Conservation (phyloP, 73 alveolate species). For the Uronychia binucleata region DNA sequence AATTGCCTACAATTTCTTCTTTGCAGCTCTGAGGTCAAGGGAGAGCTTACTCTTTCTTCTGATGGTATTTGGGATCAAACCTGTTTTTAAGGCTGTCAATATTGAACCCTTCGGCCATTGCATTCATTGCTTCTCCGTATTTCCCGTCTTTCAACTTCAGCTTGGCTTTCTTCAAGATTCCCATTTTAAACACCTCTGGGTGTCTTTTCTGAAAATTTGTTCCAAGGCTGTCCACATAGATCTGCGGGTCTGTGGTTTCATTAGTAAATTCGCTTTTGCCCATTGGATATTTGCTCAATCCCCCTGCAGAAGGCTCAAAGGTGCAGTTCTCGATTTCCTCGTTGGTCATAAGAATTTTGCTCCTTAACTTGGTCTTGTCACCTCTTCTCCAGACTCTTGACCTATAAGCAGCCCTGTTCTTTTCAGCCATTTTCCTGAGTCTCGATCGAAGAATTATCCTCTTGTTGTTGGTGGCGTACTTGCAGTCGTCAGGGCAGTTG, state of each 20-base stretch:
- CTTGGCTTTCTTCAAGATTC: slow-evolving; percentile 80
- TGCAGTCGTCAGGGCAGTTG: slow-evolving; percentile 40
- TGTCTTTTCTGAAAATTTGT: slow-evolving; percentile 58
- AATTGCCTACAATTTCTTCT: background rate
- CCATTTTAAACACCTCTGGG: slow-evolving; percentile 84
- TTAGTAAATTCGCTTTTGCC: background rate
- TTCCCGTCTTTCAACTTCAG: slow-evolving; percentile 67
- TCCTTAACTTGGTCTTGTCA: slow-evolving; percentile 26
- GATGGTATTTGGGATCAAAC: slow-evolving; percentile 45
- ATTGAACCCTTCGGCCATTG: slow-evolving; percentile 77
- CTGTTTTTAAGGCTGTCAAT: slow-evolving; percentile 54
- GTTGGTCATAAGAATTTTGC: slow-evolving; percentile 85
- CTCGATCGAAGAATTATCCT: slow-evolving; percentile 12
- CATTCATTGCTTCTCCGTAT: slow-evolving; percentile 61
- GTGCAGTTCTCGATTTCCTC: slow-evolving; percentile 95
- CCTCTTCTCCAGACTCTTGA: slow-evolving; percentile 40
- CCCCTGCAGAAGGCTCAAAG: slow-evolving; percentile 93
- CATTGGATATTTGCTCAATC: slow-evolving; percentile 7
- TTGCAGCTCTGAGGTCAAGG: background rate
- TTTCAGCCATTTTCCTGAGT: slow-evolving; percentile 4
- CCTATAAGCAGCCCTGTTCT: slow-evolving; percentile 15
- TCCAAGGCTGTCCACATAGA: slow-evolving; percentile 75
- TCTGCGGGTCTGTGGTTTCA: slow-evolving; percentile 30
- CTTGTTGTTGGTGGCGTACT: slow-evolving; percentile 14
- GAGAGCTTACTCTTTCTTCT: slow-evolving; percentile 2